Percentiles rank a stretch among this genome's conserved stretches.
These are phyloP conservation scores for Zoysia japonica DNA, from an alignment of 176 grass and related monocot species.

Conservation along the genomic window DNA sequence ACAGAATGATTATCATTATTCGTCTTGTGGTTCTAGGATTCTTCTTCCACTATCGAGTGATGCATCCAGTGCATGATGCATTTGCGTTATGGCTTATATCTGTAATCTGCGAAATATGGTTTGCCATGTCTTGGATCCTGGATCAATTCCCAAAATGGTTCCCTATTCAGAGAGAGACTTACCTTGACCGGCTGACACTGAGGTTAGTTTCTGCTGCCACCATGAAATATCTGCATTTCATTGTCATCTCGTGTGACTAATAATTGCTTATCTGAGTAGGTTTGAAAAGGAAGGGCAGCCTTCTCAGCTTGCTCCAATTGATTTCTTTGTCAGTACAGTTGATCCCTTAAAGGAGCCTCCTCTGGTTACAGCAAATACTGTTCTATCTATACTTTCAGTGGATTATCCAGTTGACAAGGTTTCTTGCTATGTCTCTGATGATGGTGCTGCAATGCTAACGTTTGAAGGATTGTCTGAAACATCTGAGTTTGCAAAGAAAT, in stretches of 20 bases:
- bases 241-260: constrained; percentile 7
- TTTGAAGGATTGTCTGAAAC: constrained; percentile 90
- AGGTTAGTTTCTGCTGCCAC: constrained; percentile 56
- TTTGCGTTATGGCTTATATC: constrained; percentile 93
- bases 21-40: constrained; percentile 86
- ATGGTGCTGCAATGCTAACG: constrained; percentile 94
- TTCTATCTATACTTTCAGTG: constrained; percentile 84
- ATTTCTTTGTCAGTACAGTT: constrained; percentile 93
- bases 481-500: constrained; percentile 98
- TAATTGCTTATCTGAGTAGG: constrained; percentile 50
- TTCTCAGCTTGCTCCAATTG: constrained; percentile 70
- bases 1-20: constrained; percentile 93
- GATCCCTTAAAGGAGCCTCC: constrained; percentile 88
- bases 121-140: constrained; percentile 97
- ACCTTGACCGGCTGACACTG: constrained; percentile 76
- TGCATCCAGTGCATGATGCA: constrained; percentile 73
- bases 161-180: constrained; percentile 87
- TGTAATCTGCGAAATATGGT: constrained; percentile 96
- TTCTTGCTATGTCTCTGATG: constrained; percentile 97
- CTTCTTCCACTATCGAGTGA: constrained; percentile 93
- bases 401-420: constrained; percentile 87
- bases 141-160: constrained; percentile 99
- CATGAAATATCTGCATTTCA: constrained; percentile 3
- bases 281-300: constrained; percentile 86
- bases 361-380: constrained; percentile 90